Base-by-base conservation (phyloP, 108 stramenopile species). In the Cyclotella kingstonii region DNA sequence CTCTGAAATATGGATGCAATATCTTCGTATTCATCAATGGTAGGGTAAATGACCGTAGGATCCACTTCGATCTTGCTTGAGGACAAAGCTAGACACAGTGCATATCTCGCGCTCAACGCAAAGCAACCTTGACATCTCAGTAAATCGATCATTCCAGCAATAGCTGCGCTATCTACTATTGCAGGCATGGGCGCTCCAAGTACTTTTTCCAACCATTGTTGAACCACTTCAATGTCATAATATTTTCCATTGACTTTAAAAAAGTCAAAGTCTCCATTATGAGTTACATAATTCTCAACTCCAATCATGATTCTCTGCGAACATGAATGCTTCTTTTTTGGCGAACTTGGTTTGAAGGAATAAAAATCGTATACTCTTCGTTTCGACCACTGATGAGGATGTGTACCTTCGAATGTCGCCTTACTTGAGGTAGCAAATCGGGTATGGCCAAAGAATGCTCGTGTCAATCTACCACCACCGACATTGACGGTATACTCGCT, bases 181-280 rank as follows among this genome's bases (percentile, higher is more conserved):
- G 80, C 60, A 7, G 90, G 90, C 57, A 79, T 76, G 51, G 70
- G 60, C 10, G 40, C 23, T 26, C 55, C 73, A 10, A 80, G 60
- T 1, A 78, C 82, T 0, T 69, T 55, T 42, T 63, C 69, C 60
- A 91, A 58, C 86, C 86, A 91, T n/a, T 63, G 52, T 39, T 86
- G 86, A 27, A 91, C 42, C n/a, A 68, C 51, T 35, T 78, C 83
- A 21, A 88, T 67, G 17, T 86, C 85, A 56, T 81, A 83, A 26
- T 70, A 75, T 47, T 81, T 76, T 0, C 82, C 81, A 59, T 78
- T 78, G 31, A 86, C 60, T 23, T 69, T 53, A 46, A 71, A 93
- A 55, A 86, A 90, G 26, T 93, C 92, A 60, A 93, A 87, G 67
- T 93, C 92, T 31, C 92, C 92, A 66, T 93, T 93, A 63, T 93